A percentile compares a stretch with the other conserved stretches of the same genome.
These are phyloP conservation scores for Nothopassalora personata DNA, from an alignment of 2,329 filamentous ascomycete genomes.

Conservation along the genomic window DNA sequence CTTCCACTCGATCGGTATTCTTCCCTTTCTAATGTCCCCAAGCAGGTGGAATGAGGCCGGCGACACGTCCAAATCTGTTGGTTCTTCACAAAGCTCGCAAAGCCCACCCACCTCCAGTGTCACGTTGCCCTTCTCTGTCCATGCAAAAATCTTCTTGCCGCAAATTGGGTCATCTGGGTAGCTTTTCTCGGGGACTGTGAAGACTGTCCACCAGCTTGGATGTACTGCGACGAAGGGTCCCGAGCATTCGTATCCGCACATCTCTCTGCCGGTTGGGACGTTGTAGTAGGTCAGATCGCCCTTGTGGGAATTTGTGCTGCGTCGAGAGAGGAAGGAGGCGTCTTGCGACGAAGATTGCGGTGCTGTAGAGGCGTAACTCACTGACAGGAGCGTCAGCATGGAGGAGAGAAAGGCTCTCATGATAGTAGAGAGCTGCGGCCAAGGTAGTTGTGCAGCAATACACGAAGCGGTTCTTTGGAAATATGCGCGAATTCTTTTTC, in stretches of 20 bases:
- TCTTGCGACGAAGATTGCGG: neutral
- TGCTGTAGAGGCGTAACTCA: neutral
- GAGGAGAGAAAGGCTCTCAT: neutral
- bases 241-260: conserved; percentile 1
- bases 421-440: neutral
- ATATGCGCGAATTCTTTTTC: neutral
- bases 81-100: neutral
- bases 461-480: neutral
- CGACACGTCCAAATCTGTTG: neutral
- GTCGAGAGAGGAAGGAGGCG: neutral
- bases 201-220: neutral
- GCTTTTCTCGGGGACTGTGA: neutral
- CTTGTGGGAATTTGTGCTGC: neutral
- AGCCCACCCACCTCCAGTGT: neutral
- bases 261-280: neutral
- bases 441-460: neutral
- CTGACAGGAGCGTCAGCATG: neutral
- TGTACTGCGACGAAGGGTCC: neutral
- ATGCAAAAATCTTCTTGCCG: neutral
- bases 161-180: neutral
- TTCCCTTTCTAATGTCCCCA: neutral
- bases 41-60: neutral
- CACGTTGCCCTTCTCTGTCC: neutral
- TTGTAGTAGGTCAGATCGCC: neutral
- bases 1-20: neutral